phyloP scores from a whole-genome alignment of 495 filamentous ascomycete genomes.

The Podospora didyma region DNA sequence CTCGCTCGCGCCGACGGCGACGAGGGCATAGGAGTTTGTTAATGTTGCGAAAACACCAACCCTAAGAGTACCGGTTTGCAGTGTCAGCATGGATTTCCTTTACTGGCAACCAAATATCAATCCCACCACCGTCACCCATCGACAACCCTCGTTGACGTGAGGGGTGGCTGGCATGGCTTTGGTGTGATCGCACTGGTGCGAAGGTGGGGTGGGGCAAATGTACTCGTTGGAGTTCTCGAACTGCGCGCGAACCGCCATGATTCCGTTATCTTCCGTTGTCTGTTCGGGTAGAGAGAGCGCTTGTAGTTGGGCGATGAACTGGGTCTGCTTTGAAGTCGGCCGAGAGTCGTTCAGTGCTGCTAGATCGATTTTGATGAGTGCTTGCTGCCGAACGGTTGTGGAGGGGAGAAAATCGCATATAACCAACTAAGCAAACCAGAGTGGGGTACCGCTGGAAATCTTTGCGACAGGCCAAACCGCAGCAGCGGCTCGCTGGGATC shows the following conservation, averaged over 20 bases:
- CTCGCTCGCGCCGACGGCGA: conserved; percentile 90
- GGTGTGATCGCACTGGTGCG: background rate
- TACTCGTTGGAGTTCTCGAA: conserved; percentile 99
- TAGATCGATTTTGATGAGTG: background rate
- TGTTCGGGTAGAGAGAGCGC: conserved; percentile 8
- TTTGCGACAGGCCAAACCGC: no score
- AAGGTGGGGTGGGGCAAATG: conserved; percentile 31
- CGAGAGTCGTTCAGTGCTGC: background rate
- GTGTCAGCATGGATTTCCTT: background rate
- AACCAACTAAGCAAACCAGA: background rate
- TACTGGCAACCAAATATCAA: background rate
- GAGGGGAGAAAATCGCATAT: background rate
- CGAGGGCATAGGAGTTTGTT: conserved; percentile 92
- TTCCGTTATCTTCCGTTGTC: conserved; percentile 12
- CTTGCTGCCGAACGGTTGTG: background rate
- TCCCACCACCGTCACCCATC: background rate
- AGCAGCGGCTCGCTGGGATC: no score
- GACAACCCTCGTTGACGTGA: background rate
- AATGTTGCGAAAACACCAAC: conserved; percentile 95
- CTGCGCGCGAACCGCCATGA: conserved; percentile 80
- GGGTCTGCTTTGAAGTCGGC: background rate
- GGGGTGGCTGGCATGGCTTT: background rate
- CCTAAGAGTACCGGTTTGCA: conserved; percentile 54
- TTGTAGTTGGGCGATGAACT: no score
- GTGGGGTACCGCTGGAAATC: background rate